Base-by-base conservation (phyloP, 2,329 filamentous ascomycete genomes). In the Westerdykella ornata region DNA sequence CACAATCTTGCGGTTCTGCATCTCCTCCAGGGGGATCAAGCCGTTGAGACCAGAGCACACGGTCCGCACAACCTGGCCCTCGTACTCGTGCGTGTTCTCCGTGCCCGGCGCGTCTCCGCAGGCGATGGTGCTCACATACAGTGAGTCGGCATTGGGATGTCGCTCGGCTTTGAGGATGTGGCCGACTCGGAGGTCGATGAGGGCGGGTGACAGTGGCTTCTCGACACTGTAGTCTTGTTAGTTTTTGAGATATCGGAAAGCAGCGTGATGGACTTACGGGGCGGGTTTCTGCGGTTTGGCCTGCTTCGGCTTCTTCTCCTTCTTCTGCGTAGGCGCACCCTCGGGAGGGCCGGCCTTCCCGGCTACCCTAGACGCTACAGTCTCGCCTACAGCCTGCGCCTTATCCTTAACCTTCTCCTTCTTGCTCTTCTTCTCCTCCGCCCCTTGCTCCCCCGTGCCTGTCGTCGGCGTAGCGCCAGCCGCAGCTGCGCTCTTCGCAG, bases 31-130 rank as follows among this genome's bases (percentile, higher is more conserved):
- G 1, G 92, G 92, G 1, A 98, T 72, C 20, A 96, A 79, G 6
- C 92, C 92, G 68, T 95, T 96, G 51, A 98, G 78, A 19, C 92
- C 92, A 1, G 92, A 97, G 78, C 92, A 98, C 37, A 98, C 90
- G 13, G 90, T 98, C 35, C 92, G 85, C 57, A 89, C 88, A 33
- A 90, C 76, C 71, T 95, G 87, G 47, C 89, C 89, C 62, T 95
- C 89, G 67, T 86, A 86, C 71, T 95, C 88, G 55, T 81, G 78
- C 30, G 90, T 96, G 71, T 97, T 90, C 35, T 95, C 86, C 33
- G 82, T 81, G 48, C 86, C 87, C 5, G 87, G 76, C 45, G 84
- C 75, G 68, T 98, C 92, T 51, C 92, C 92, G 72, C 90, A 88
- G 50, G 88, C 88, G 60, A 98, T 94, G 40, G 89, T 97, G 47